Evolutionary conservation across 108 stramenopile species (phyloP).

Genomic region (Cylindrotheca fusiformis): DNA sequence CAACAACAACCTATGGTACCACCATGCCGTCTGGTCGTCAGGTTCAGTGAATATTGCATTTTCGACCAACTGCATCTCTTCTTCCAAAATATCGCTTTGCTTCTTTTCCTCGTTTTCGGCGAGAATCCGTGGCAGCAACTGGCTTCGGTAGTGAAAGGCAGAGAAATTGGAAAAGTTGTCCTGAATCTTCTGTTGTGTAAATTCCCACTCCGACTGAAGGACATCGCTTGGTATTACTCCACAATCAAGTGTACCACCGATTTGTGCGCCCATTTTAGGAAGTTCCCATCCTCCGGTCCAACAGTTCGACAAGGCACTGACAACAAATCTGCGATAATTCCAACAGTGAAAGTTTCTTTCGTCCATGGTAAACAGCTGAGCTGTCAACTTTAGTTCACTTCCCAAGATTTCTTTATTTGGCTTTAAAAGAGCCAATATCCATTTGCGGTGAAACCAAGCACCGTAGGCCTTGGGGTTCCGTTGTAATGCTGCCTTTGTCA

Average conservation of each 20-base stretch:
- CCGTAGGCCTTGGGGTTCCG: constrained; percentile 96
- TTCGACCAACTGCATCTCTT: constrained; percentile 61
- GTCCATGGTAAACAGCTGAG: constrained; percentile 78
- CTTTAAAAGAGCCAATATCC: constrained; percentile 65
- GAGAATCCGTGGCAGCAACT: constrained; percentile 59
- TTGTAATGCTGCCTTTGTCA: constrained; percentile 78
- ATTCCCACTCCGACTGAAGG: constrained; percentile 79
- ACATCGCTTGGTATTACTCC: constrained; percentile 18
- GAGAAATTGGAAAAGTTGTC: constrained; percentile 97
- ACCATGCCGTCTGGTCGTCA: constrained; percentile 97
- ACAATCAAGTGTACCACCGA: not conserved
- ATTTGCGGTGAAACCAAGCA: constrained; percentile 98
- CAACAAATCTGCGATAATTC: constrained; percentile 93
- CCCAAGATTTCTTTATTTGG: constrained; percentile 28
- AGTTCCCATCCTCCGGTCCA: constrained; percentile 8
- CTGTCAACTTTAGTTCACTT: constrained; percentile 80
- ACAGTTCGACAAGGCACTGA: constrained; percentile 25
- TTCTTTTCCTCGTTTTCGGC: constrained; percentile 10
- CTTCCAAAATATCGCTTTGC: constrained; percentile 18
- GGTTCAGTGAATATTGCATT: constrained; percentile 97
- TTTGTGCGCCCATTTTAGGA: constrained; percentile 56
- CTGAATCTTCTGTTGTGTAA: constrained; percentile 81
- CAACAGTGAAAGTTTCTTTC: constrained; percentile 99
- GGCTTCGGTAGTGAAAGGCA: constrained; percentile 94
- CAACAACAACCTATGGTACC: constrained; percentile 89